Evolutionary conservation across 306 rosid species (phyloP), one percentile per base, ranked within the genome.

Genomic region (Ormosia emarginata): DNA sequence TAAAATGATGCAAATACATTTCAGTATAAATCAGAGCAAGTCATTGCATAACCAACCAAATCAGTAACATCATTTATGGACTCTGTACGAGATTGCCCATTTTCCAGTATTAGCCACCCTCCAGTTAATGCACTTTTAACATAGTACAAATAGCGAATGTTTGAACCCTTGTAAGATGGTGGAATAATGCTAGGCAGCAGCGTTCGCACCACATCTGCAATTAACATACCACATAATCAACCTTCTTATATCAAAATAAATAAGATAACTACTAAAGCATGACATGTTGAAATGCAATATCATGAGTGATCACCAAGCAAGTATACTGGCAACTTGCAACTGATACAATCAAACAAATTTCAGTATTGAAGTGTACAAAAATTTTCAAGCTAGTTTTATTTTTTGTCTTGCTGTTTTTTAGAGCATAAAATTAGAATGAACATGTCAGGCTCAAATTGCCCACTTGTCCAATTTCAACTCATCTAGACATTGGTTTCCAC

Each of bases 141-240:
- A 83, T 88, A 90, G 80, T 96, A 96, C 85, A 96, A 85, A 84
- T 92, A 96, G 50, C 97, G 98, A 83, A 96, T 89, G 57, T 94
- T 87, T 41, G 98, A 90, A 81, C 99, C 98, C 90, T 91, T 96
- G 94, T 92, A 96, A 0, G 99, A 96, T 43, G 98, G 99, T 52
- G 99, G 99, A 81, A 93, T 90, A 82, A 87, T 33, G 74, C 69
- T 80, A 58, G 99, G 97, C 71, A 96, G 84, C 76, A 55, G 67
- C 0, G 89, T 81, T 68, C 94, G 89, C 62, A 96, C 90, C 70
- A 89, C 89, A 74, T 93, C 99, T 96, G 90, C 84, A 87, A 68
- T 79, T 53, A 50, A 73, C 57, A 74, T 61, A 52, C 53, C 53
- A 80, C 36, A 72, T 2, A 14, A 70, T 58, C 61, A 87, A 63